Evolutionary conservation across 768 basidiomycete genomes (phyloP).

Genomic region (Suillus hirtellus): DNA sequence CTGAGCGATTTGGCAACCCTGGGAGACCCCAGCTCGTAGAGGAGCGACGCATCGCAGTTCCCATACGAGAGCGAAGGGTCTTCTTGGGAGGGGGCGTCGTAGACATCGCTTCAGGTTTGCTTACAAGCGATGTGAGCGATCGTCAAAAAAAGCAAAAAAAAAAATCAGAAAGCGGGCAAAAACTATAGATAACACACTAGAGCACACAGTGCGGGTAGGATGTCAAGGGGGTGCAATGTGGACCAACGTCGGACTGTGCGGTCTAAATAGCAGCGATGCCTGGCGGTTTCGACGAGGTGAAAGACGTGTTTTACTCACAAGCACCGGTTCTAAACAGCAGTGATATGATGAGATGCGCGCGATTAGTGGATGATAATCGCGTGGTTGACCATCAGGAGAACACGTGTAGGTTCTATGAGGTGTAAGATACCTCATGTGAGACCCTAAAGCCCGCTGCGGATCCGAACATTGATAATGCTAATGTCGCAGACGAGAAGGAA

Average conservation of each 20-base stretch:
- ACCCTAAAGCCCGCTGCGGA: not conserved
- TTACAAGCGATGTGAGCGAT: not conserved
- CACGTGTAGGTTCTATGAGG: constrained; percentile 27
- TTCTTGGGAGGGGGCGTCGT: constrained; percentile 36
- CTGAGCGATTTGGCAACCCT: constrained; percentile 31
- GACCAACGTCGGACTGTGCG: constrained; percentile 22
- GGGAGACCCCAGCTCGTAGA: constrained; percentile 53
- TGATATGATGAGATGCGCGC: constrained; percentile 36
- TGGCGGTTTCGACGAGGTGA: constrained; percentile 38
- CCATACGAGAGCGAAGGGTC: constrained; percentile 60
- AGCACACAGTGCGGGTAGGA: constrained; percentile 14
- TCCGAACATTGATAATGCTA: not conserved
- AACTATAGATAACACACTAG: constrained; percentile 12
- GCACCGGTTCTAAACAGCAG: constrained; percentile 22
- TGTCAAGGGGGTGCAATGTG: constrained; percentile 23
- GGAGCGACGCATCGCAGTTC: constrained; percentile 58
- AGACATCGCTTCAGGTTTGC: constrained; percentile 27
- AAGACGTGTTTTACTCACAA: constrained; percentile 22
- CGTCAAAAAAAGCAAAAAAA: constrained; percentile 12
- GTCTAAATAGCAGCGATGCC: constrained; percentile 34
- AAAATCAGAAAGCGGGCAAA: not conserved
- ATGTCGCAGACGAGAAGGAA: not conserved
- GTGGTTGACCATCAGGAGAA: constrained; percentile 31
- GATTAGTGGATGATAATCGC: constrained; percentile 35
- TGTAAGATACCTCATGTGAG: not conserved